Base-by-base conservation (phyloP, 1,284 basidiomycete species). In the Boletus calvinii region DNA sequence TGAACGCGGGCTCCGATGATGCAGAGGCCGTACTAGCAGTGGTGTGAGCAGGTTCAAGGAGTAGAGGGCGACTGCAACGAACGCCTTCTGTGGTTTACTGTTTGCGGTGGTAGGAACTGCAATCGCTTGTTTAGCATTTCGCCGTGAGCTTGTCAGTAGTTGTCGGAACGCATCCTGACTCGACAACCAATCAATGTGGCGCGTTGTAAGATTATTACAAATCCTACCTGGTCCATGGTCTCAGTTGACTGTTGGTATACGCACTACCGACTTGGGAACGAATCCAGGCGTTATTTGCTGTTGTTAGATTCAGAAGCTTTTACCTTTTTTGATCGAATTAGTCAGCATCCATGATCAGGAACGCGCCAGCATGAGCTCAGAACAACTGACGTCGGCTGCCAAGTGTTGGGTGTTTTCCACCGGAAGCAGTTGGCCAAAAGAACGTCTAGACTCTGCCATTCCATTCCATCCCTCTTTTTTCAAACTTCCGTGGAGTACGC, bases 1-100 rank as follows among this genome's bases (percentile, higher is more conserved):
- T 89, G 71, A 91, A 91, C 0, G 78, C 76, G 22, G 85, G 74
- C 53, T 80, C 71, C 1, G 77, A 74, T 5, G 75, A 62, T 39
- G 72, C 68, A 22, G 74, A 60, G 10, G 71, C 62, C 57, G 57
- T 55, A 7, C 72, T 74, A 49, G n/a, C 9, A 32, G 29, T 11
- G 22, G 11, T 8, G 15, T 53, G 50, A 58, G 41, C 15, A 22
- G 1, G 37, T n/a, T 35, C n/a, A 9, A 35, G 18, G 9, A 40
- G 20, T 35, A n/a, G 34, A 37, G 50, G 11, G 59, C 53, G n/a
- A 59, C 35, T 34, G 62, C 26, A 13, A 55, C 59, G 36, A 30
- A 62, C 62, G 30, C 34, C 43, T 54, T 59, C 53, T 64, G 65
- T 38, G 61, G 52, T 22, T 41, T 26, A 34, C 9, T 51, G 15